phyloP scores from a whole-genome alignment of 2,329 filamentous ascomycete genomes.

The Chalaropsis ovoidea region DNA sequence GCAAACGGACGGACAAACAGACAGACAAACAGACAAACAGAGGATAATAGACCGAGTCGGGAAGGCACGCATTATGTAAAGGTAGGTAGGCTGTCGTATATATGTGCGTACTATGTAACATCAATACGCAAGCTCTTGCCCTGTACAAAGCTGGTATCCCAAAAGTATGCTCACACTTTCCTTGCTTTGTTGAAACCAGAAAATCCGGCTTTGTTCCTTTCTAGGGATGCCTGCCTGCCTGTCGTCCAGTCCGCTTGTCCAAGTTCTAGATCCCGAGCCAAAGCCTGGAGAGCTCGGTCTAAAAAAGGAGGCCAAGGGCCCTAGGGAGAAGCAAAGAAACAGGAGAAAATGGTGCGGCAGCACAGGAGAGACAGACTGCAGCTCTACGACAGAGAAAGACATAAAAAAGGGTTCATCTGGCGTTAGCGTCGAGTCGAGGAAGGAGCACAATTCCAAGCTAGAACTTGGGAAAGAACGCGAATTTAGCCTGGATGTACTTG shows the following conservation, averaged over 20 bases:
- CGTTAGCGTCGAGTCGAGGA: neutral
- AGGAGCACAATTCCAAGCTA: neutral
- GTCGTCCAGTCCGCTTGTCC: neutral
- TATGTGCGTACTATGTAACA: neutral
- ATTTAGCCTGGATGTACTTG: neutral
- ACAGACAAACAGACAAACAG: neutral
- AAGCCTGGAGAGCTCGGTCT: neutral
- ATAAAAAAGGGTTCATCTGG: conserved; percentile 3
- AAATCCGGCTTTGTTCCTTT: neutral
- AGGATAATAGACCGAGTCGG: neutral
- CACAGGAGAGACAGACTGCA: neutral
- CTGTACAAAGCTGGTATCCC: neutral
- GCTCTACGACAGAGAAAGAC: conserved; percentile 1
- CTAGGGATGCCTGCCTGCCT: neutral
- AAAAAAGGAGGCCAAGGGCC: neutral
- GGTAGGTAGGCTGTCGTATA: neutral
- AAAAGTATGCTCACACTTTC: neutral
- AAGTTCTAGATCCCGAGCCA: neutral
- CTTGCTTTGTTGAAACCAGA: neutral
- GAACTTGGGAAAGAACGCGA: neutral
- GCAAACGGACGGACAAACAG: neutral
- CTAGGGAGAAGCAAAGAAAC: neutral
- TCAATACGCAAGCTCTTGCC: neutral
- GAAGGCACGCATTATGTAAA: neutral
- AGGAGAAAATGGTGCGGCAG: conserved; percentile 9